phyloP scores from a whole-genome alignment of 768 basidiomycete species.

The Lactarius deliciosus region DNA sequence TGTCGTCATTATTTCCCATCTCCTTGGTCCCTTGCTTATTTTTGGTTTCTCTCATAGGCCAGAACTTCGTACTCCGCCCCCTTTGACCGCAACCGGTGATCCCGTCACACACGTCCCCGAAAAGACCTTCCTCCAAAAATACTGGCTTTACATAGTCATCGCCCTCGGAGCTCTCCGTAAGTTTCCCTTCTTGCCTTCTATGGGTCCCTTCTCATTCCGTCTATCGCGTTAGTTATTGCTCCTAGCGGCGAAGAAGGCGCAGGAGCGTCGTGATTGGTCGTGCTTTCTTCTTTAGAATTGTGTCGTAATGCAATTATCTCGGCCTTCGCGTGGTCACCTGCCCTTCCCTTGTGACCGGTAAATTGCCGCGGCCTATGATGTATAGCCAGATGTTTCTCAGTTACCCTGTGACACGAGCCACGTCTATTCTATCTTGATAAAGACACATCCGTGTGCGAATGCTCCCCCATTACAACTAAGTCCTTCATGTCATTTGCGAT shows the following conservation, averaged over 20 bases:
- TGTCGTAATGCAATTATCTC: conserved; percentile 9
- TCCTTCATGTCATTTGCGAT: conserved; percentile 38
- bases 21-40: not conserved
- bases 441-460: not conserved
- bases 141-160: conserved; percentile 81
- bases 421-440: conserved; percentile 2
- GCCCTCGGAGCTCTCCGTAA: conserved; percentile 57
- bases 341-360: conserved; percentile 12
- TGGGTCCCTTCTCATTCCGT: conserved; percentile 2
- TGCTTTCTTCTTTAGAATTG: not conserved
- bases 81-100: conserved; percentile 63
- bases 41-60: conserved; percentile 46
- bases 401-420: conserved; percentile 10
- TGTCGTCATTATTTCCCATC: conserved; percentile 31
- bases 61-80: conserved; percentile 64
- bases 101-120: conserved; percentile 60
- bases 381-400: not conserved
- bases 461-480: not conserved
- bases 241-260: conserved; percentile 23
- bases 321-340: conserved; percentile 7
- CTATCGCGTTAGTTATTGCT: conserved; percentile 9
- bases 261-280: conserved; percentile 6
- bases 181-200: conserved; percentile 33
- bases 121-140: conserved; percentile 83
- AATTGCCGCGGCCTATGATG: conserved; percentile 12